Evolutionary conservation across 2,329 filamentous ascomycete species (phyloP), one percentile per base, ranked within the genome.

Genomic region (Hymenoscyphus fructigenus): DNA sequence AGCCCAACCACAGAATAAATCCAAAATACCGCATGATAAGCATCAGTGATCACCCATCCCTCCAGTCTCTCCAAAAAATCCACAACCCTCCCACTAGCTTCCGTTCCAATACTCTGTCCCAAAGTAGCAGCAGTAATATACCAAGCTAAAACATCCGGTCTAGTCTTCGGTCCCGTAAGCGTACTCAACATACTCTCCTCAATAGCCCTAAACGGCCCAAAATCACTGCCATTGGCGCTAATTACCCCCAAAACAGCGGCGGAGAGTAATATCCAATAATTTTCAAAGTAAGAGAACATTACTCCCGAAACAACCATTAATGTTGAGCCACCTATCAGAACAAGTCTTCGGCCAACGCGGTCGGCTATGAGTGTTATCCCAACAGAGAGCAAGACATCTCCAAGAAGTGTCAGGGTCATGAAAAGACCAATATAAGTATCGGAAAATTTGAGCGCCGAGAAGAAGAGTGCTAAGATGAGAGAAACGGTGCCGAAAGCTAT

Each of bases 331-430:
- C 80, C 68, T 1, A 81, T 77, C 2, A 88, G 77, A 10, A 85
- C 79, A 4, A 76, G 76, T 36, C 81, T 78, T 28, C 86, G 79
- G 1, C 87, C 86, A 53, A 86, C 71, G 0, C 77, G 76, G 73
- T 89, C 86, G n/a, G 86, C 84, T 61, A 87, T 76, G 3, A 85
- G 71, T 0, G 86, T 86, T 47, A 89, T 79, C 12, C 84, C 32
- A 56, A 88, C 80, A 67, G 85, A 87, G 65, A 88, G 82, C 57
- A 80, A 73, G 7, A 85, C 80, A 73, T 89, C 87, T 23, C 87
- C 87, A 6, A 80, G 76, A 5, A 88, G 76, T 0, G 86, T 89
- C 62, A 88, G 72, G 0, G 85, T 88, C 86, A 89, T 88, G 76
- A 89, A 88, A 1, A 88, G 75, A 2, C 86, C 86, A 64, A 86